These are phyloP conservation scores for Xylariales sp. DNA, from an alignment of 2,329 filamentous ascomycete genomes.

Conservation along the genomic window DNA sequence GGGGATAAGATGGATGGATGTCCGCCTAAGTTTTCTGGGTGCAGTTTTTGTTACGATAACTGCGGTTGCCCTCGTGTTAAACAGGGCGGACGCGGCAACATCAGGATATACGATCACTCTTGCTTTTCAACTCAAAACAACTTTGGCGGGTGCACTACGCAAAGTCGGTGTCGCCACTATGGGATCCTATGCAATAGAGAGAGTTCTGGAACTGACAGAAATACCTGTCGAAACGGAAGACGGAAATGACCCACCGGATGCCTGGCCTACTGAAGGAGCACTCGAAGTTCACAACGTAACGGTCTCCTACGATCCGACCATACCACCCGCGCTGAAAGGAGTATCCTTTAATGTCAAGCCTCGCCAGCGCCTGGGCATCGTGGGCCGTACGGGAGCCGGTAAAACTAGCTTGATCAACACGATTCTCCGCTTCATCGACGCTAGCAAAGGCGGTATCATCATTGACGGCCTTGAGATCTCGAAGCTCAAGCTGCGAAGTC, in stretches of 20 bases:
- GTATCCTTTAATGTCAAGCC: slow-evolving; percentile 63
- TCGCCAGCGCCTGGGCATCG: slow-evolving; percentile 71
- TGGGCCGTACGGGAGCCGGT: slow-evolving; percentile 70
- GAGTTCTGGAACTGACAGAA: background rate
- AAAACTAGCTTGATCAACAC: slow-evolving; percentile 71
- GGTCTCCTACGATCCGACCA: background rate
- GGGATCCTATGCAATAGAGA: no score
- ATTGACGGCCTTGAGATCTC: slow-evolving; percentile 69
- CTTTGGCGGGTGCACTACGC: no score
- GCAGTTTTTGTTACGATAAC: no score
- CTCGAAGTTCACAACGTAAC: slow-evolving; percentile 14
- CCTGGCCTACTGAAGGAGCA: background rate
- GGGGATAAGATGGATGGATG: no score
- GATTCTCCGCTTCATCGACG: slow-evolving; percentile 68
- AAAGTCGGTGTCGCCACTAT: no score
- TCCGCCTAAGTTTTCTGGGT: no score
- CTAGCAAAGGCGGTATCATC: slow-evolving; percentile 63
- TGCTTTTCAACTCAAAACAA: no score
- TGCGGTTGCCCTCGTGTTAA: no score
- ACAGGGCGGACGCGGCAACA: no score
- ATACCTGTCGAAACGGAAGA: background rate
- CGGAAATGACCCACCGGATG: background rate
- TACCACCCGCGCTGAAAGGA: slow-evolving; percentile 61
- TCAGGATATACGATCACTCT: no score
- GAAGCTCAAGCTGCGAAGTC: slow-evolving; percentile 63